phyloP scores from a whole-genome alignment of 2,329 filamentous ascomycete genomes.

The Fusarium drepaniforme region DNA sequence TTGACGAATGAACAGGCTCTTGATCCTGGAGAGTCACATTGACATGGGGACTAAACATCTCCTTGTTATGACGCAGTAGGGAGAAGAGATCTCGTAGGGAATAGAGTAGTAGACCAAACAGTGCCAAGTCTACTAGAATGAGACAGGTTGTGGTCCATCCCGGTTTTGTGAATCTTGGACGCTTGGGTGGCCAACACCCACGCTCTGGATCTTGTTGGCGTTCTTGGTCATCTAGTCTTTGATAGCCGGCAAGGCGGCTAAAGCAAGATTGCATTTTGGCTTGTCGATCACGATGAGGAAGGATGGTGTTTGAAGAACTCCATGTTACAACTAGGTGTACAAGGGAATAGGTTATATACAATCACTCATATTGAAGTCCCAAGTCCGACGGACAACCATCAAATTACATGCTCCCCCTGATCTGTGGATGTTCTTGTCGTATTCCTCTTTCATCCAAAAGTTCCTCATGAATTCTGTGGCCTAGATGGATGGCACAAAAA shows the following conservation, averaged over 20 bases:
- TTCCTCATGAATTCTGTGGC: not conserved
- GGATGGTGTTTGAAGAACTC: not conserved
- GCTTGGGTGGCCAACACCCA: not conserved
- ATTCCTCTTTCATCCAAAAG: not conserved
- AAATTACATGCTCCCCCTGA: not conserved
- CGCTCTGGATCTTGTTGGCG: not conserved
- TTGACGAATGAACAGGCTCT: constrained; percentile 74
- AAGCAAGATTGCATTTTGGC: not conserved
- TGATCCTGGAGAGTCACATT: constrained; percentile 17
- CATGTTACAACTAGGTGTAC: not conserved
- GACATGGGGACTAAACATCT: constrained; percentile 42
- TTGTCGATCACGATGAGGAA: not conserved
- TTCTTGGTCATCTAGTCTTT: not conserved
- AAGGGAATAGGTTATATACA: not conserved
- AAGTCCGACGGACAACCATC: not conserved
- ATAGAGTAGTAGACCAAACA: constrained; percentile 74
- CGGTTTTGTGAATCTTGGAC: not conserved
- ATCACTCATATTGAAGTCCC: not conserved
- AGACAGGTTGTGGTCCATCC: constrained; percentile 65
- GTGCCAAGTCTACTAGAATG: constrained; percentile 68
- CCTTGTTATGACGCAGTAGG: constrained; percentile 64
- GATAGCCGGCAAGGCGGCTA: not conserved
- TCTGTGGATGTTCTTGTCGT: not conserved
- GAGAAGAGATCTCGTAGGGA: constrained; percentile 77
- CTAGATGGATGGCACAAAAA: not conserved